phyloP scores from a whole-genome alignment of 2,329 filamentous ascomycete species.

The Chaetomiaceae sp. region DNA sequence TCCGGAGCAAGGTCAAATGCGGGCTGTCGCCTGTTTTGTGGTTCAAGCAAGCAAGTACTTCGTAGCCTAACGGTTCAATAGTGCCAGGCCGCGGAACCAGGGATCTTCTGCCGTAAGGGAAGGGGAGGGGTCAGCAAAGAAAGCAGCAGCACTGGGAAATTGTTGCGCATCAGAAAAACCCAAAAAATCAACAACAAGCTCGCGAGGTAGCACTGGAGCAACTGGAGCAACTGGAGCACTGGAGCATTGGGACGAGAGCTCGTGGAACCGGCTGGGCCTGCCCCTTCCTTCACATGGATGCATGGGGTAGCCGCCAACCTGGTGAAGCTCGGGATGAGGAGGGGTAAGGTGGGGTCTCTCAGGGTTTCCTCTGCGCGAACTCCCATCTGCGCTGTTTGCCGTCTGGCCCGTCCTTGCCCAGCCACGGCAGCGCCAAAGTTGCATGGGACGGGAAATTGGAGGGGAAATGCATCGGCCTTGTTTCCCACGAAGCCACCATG shows the following conservation, averaged over 20 bases:
- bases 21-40: conserved; percentile 9
- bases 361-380: neutral
- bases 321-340: conserved; percentile 8
- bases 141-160: neutral
- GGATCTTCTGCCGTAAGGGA: conserved; percentile 2
- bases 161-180: neutral
- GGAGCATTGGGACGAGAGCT: too few species aligned
- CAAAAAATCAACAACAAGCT: neutral
- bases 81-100: neutral
- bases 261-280: neutral
- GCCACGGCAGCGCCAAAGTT: neutral
- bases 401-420: neutral
- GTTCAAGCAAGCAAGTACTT: neutral
- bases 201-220: neutral
- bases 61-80: too few species aligned
- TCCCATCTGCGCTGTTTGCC: neutral
- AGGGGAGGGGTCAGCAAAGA: neutral
- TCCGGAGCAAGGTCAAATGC: neutral
- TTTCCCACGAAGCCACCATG: neutral
- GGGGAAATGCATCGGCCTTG: conserved; percentile 11
- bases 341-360: conserved; percentile 17
- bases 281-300: conserved; percentile 12
- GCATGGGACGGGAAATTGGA: conserved; percentile 17
- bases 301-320: conserved; percentile 4
- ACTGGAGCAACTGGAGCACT: too few species aligned